Evolutionary conservation across 2,329 filamentous ascomycete species (phyloP).

Genomic region (Lasiodiplodia hormozganensis): DNA sequence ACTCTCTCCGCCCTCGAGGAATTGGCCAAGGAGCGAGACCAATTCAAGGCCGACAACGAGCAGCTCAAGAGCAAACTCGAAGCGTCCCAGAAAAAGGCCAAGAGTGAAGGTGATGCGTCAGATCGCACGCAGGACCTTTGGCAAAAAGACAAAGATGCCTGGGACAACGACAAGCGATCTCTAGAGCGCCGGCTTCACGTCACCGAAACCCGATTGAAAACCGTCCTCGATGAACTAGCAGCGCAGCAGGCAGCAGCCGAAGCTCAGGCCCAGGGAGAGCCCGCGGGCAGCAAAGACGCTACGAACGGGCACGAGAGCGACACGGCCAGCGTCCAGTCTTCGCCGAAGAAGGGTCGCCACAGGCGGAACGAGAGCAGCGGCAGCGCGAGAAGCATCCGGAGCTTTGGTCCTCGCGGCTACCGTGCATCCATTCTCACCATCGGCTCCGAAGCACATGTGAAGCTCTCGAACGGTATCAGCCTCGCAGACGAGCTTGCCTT

Average conservation of each 20-base stretch:
- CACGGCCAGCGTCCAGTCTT: slow-evolving; percentile 65
- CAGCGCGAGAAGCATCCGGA: slow-evolving; percentile 61
- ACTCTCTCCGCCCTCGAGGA: slow-evolving; percentile 85
- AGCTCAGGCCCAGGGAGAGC: slow-evolving; percentile 66
- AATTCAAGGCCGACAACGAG: slow-evolving; percentile 72
- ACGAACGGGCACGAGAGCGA: slow-evolving; percentile 66
- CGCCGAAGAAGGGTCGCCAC: slow-evolving; percentile 61
- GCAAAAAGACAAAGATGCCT: slow-evolving; percentile 82
- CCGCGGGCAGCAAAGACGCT: slow-evolving; percentile 64
- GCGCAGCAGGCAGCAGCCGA: slow-evolving; percentile 63
- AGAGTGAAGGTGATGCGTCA: slow-evolving; percentile 82
- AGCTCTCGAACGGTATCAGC: slow-evolving; percentile 69
- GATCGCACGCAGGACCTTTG: slow-evolving; percentile 79
- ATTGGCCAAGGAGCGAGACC: slow-evolving; percentile 83
- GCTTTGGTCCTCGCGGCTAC: slow-evolving; percentile 55
- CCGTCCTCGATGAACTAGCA: slow-evolving; percentile 85
- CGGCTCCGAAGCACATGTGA: slow-evolving; percentile 60
- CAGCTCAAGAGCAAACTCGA: slow-evolving; percentile 84
- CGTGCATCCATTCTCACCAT: slow-evolving; percentile 74
- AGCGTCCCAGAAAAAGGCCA: slow-evolving; percentile 75
- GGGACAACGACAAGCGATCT: slow-evolving; percentile 82
- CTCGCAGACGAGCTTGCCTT: slow-evolving; percentile 92
- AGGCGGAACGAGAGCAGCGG: slow-evolving; percentile 46
- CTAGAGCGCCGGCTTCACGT: slow-evolving; percentile 87
- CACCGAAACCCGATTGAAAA: slow-evolving; percentile 85